phyloP scores from a whole-genome alignment of 106 monocot genomes.

The Phalaenopsis equestris region DNA sequence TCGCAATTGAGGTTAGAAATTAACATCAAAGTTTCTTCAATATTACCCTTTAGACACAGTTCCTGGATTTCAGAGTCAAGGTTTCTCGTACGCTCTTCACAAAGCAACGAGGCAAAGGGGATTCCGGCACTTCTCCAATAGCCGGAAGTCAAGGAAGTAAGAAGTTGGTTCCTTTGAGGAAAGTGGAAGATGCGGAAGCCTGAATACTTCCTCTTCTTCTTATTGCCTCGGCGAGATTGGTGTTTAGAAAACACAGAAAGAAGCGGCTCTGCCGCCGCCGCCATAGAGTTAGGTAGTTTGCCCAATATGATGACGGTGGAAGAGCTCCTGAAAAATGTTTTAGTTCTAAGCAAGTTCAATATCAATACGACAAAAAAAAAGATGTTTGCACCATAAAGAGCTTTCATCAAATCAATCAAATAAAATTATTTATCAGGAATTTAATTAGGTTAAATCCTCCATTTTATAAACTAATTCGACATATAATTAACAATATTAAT shows the following conservation, averaged over 20 bases:
- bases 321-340: no score
- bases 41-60: slow-evolving; percentile 26
- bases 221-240: neutral
- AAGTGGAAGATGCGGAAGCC: neutral
- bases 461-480: no score
- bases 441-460: no score
- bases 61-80: slow-evolving; percentile 13
- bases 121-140: neutral
- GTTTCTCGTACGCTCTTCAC: slow-evolving; percentile 10
- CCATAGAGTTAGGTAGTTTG: neutral
- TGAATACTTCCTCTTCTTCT: neutral
- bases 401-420: no score
- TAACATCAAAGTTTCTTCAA: slow-evolving; percentile 23
- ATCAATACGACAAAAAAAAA: no score
- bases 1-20: slow-evolving; percentile 15
- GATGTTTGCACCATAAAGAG: no score
- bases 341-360: no score
- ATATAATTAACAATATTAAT: no score
- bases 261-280: neutral
- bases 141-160: neutral
- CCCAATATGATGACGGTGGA: no score
- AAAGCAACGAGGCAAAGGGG: neutral
- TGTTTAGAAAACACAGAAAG: neutral
- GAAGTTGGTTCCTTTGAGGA: neutral
- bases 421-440: no score